Percentiles rank a stretch among this genome's conserved stretches.
These are phyloP conservation scores for Aspergillus coremiiformis DNA, from an alignment of 495 filamentous ascomycete genomes.

Conservation along the genomic window DNA sequence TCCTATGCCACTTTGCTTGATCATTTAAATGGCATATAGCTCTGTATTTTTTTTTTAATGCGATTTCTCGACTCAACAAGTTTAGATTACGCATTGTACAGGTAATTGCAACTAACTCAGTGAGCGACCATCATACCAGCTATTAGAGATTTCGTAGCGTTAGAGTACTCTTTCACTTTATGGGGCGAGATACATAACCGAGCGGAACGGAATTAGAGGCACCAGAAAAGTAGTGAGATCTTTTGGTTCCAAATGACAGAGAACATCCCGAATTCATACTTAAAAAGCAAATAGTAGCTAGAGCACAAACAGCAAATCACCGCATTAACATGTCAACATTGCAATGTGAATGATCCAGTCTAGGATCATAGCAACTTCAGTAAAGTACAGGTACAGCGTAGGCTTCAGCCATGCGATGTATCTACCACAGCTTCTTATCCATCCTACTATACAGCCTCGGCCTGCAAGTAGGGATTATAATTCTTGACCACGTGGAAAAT, in stretches of 20 bases:
- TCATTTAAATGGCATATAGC: neutral
- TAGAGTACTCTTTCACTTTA: no score
- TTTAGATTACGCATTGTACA: neutral
- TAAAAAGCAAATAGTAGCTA: neutral
- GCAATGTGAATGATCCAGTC: slow-evolving; percentile 12
- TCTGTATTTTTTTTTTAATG: neutral
- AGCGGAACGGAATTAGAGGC: neutral
- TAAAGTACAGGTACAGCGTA: slow-evolving; percentile 23
- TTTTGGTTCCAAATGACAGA: neutral
- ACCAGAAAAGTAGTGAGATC: neutral
- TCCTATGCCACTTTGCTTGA: neutral
- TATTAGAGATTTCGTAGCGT: neutral
- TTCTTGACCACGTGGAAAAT: neutral
- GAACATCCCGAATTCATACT: slow-evolving; percentile 3
- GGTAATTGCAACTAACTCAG: neutral
- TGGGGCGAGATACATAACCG: neutral
- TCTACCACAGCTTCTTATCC: slow-evolving; percentile 14
- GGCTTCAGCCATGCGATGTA: slow-evolving; percentile 20
- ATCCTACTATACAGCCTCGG: neutral
- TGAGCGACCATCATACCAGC: neutral
- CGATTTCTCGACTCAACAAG: neutral
- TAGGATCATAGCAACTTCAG: slow-evolving; percentile 17
- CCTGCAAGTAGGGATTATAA: neutral
- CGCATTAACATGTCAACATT: slow-evolving; percentile 14
- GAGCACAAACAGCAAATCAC: slow-evolving; percentile 2